Base-by-base conservation (phyloP, 306 rosid species). In the Chamaecrista fasciculata region DNA sequence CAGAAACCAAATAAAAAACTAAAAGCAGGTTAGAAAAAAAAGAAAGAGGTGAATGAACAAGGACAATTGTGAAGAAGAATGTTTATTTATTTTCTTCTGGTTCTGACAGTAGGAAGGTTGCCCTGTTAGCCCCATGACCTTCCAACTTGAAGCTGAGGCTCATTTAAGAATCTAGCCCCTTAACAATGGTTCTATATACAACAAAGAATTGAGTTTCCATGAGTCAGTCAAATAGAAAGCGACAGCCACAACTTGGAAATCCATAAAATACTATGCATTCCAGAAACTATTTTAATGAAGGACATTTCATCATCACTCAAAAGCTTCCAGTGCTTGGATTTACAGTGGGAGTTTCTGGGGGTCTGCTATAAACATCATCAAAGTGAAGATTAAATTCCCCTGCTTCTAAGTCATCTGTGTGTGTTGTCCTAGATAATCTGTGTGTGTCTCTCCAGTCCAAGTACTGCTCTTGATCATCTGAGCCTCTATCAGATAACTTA, bases 291-390 rank as follows among this genome's bases (percentile, higher is more conserved):
- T n/a, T n/a, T 52, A 70, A 53, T 76, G 76, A 76, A 63, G 62
- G 75, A 57, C 71, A 63, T 58, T 57, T 43, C 66, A 62, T 87
- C 42, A n/a, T 15, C 79, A 86, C 36, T 73, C 75, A 24, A 43
- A 73, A 72, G 84, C 75, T 61, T 78, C 76, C 18, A 20, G 78
- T 63, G 50, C 74, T 72, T 57, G 76, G 80, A 73, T 75, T 72
- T 65, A 76, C 66, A 60, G 71, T 79, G 57, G 83, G 89, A 49
- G 76, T 83, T 70, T 85, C 85, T 4, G 96, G 94, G 51, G 89
- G 85, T 74, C 70, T 73, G 75, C 84, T 82, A 75, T 90, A 94
- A 52, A 91, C 79, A 79, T 91, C 95, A 76, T 77, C 99, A 62
- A 94, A 94, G 81, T 81, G 92, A 81, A 89, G 92, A 82, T 82